Percentiles rank a stretch among this genome's conserved stretches.
Evolutionary conservation across 2,329 filamentous ascomycete genomes (phyloP).

Genomic region (Diplodia corticola): DNA sequence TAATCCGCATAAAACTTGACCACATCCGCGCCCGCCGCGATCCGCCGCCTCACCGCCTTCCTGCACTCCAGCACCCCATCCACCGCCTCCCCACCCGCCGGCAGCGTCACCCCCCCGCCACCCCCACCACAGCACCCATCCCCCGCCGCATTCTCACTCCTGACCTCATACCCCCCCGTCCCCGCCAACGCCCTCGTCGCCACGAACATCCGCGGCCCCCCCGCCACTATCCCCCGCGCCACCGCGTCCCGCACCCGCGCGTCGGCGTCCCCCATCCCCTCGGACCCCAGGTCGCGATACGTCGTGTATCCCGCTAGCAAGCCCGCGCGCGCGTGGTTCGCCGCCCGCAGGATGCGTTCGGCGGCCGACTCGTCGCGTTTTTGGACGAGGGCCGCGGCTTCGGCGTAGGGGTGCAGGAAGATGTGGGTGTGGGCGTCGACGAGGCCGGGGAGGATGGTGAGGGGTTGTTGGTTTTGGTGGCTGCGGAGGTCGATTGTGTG

Average conservation of each 20-base stretch:
- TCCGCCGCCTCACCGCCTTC: constrained; percentile 32
- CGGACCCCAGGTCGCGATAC: constrained; percentile 58
- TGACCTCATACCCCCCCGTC: constrained; percentile 52
- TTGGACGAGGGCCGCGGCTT: constrained; percentile 48
- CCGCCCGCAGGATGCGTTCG: constrained; percentile 57
- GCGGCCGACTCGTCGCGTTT: constrained; percentile 61
- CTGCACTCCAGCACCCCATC: constrained; percentile 51
- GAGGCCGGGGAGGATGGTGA: constrained; percentile 52
- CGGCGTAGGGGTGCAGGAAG: constrained; percentile 51
- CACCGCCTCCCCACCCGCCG: constrained; percentile 46
- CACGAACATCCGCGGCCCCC: constrained; percentile 59
- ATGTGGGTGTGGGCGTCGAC: constrained; percentile 60
- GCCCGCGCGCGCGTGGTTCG: constrained; percentile 54
- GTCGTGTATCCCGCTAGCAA: constrained; percentile 61
- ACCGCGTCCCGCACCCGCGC: constrained; percentile 55
- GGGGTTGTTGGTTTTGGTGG: too few relatives aligned
- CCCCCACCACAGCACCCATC: not conserved
- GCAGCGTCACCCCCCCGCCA: constrained; percentile 30
- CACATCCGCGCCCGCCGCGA: constrained; percentile 36
- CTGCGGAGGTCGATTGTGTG: constrained; percentile 57
- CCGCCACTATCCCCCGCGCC: constrained; percentile 55
- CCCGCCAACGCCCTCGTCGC: constrained; percentile 54
- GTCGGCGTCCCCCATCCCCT: constrained; percentile 54
- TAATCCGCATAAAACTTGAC: constrained; percentile 40
- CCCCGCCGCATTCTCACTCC: constrained; percentile 47